Conservation (phyloP, 441 rosid genomes). For the Croton setiger region DNA sequence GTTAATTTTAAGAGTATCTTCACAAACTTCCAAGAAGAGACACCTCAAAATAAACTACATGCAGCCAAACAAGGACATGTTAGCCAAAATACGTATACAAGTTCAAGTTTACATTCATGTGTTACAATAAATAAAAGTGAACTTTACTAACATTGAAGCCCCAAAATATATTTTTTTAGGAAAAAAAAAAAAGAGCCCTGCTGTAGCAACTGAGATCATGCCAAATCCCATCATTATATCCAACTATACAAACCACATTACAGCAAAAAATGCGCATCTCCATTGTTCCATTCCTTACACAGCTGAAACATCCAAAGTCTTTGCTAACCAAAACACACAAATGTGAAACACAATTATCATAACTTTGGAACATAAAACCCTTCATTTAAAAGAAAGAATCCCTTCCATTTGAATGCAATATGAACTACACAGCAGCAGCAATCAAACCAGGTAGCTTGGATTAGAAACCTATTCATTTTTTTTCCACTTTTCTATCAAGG, state of each 20-base stretch:
- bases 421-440: background rate
- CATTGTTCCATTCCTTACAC: background rate
- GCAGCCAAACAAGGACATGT: too few species aligned
- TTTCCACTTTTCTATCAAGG: background rate
- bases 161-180: background rate
- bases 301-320: background rate
- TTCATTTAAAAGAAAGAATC: background rate
- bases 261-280: background rate
- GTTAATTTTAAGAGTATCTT: too few species aligned
- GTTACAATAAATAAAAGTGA: too few species aligned
- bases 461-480: background rate
- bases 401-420: background rate
- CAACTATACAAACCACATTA: background rate
- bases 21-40: too few species aligned
- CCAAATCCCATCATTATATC: background rate
- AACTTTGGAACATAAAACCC: background rate
- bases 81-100: too few species aligned
- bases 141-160: background rate
- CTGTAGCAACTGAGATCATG: background rate
- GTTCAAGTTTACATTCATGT: too few species aligned
- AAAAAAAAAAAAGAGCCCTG: background rate
- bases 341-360: background rate
- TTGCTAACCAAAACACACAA: background rate
- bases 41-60: too few species aligned
- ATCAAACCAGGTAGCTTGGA: background rate